Percentiles rank a stretch among this genome's conserved stretches.
phyloP scores from a whole-genome alignment of 164 flowering plant species.

The Berberis thunbergii region DNA sequence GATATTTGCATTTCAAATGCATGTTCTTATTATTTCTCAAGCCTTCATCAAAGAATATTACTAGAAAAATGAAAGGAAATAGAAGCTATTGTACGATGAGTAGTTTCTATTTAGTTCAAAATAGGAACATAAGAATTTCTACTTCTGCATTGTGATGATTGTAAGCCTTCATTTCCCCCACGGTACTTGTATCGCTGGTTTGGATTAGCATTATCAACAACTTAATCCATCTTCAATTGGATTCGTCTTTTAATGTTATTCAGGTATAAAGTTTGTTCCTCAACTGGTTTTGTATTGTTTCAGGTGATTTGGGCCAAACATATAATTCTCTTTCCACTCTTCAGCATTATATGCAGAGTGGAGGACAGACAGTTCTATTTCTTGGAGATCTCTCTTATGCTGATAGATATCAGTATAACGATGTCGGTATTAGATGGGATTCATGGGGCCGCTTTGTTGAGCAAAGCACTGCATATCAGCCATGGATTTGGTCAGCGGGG shows the following conservation, averaged over 20 bases:
- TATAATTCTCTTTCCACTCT: conserved; percentile 88
- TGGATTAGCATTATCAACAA: too few relatives aligned
- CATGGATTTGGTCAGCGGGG: conserved; percentile 96
- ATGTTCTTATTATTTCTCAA: too few relatives aligned
- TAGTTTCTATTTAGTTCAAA: too few relatives aligned
- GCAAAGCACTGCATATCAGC: conserved; percentile 77
- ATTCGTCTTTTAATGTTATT: too few relatives aligned
- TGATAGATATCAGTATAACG: conserved; percentile 68
- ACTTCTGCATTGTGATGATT: too few relatives aligned
- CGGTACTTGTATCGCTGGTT: too few relatives aligned
- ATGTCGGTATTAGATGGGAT: conserved; percentile 89
- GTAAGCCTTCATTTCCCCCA: too few relatives aligned
- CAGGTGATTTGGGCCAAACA: conserved; percentile 97
- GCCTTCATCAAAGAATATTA: too few relatives aligned
- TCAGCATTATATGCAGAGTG: conserved; percentile 75
- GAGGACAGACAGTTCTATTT: conserved; percentile 63
- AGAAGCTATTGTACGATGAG: too few relatives aligned
- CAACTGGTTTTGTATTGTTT: conserved; percentile 7
- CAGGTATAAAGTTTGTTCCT: background rate
- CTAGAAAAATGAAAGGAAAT: too few relatives aligned
- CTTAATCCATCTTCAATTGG: background rate
- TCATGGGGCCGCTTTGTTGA: conserved; percentile 91
- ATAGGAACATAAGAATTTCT: too few relatives aligned
- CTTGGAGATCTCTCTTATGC: conserved; percentile 98
- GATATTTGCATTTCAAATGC: too few relatives aligned